Conservation (phyloP, 108 stramenopile species). For the Hondaea fermentalgiana region DNA sequence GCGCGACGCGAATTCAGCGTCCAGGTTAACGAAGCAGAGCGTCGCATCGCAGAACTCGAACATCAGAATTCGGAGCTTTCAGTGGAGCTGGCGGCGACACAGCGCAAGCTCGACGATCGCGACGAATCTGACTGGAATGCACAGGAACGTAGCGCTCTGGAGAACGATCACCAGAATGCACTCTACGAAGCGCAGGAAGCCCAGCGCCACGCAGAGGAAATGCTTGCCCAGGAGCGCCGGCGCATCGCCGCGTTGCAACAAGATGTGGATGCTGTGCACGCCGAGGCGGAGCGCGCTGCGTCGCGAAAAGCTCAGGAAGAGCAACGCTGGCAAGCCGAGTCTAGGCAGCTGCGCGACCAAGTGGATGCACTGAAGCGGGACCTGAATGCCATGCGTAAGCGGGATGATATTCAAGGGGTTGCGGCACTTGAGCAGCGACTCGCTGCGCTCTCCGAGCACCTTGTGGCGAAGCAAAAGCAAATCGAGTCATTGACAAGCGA, state of each 20-base stretch:
- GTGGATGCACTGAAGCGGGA: neutral
- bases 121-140: neutral
- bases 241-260: neutral
- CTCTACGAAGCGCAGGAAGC: neutral
- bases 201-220: neutral
- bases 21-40: neutral
- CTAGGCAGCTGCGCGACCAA: neutral
- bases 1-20: neutral
- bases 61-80: neutral
- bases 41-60: neutral
- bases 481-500: neutral
- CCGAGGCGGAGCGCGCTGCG: neutral
- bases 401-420: neutral
- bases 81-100: neutral
- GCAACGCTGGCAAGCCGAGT: neutral
- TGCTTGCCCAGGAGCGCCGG: neutral
- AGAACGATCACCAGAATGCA: neutral
- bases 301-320: neutral
- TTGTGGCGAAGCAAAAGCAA: slow-evolving; percentile 11
- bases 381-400: neutral
- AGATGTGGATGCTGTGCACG: neutral
- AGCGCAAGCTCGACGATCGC: neutral
- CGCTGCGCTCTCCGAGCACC: neutral
- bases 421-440: slow-evolving; percentile 3
- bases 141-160: neutral